Evolutionary conservation across 2,329 filamentous ascomycete genomes (phyloP).

Genomic region (Diaporthe velutina): DNA sequence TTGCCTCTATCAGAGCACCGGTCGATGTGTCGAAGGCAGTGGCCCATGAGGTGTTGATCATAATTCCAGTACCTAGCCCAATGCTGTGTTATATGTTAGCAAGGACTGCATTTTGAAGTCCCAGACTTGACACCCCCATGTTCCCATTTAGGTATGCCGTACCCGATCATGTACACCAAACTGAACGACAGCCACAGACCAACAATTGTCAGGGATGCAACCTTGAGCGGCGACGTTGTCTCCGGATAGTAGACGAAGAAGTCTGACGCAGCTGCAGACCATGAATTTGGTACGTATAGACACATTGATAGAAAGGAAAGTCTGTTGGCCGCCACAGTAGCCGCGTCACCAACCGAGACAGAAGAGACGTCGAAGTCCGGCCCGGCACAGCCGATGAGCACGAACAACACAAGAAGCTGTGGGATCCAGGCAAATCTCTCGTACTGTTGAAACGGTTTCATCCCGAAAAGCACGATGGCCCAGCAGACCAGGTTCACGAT

Average conservation of each 20-base stretch:
- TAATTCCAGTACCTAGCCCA: slow-evolving; percentile 4
- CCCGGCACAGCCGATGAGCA: slow-evolving; percentile 73
- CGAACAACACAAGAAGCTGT: slow-evolving; percentile 70
- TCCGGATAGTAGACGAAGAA: slow-evolving; percentile 70
- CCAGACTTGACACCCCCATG: neutral
- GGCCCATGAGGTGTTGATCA: neutral
- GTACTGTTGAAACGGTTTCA: slow-evolving; percentile 76
- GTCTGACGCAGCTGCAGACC: slow-evolving; percentile 73
- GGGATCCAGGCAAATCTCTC: slow-evolving; percentile 77
- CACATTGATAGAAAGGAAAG: slow-evolving; percentile 80
- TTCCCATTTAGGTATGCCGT: too few relatives aligned
- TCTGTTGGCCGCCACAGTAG: slow-evolving; percentile 42
- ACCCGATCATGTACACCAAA: slow-evolving; percentile 9
- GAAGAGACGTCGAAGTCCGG: slow-evolving; percentile 60
- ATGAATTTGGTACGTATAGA: slow-evolving; percentile 74
- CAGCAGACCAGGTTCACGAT: slow-evolving; percentile 73
- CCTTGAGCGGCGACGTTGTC: slow-evolving; percentile 44
- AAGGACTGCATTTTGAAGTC: neutral
- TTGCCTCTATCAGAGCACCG: neutral
- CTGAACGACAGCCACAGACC: slow-evolving; percentile 11
- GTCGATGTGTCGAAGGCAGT: slow-evolving; percentile 7
- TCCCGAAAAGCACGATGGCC: slow-evolving; percentile 76
- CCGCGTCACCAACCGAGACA: neutral
- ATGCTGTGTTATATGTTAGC: neutral
- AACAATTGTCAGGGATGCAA: slow-evolving; percentile 60